These are phyloP conservation scores for Simmondsia chinensis DNA, from an alignment of 148 eudicot species.

Conservation along the genomic window DNA sequence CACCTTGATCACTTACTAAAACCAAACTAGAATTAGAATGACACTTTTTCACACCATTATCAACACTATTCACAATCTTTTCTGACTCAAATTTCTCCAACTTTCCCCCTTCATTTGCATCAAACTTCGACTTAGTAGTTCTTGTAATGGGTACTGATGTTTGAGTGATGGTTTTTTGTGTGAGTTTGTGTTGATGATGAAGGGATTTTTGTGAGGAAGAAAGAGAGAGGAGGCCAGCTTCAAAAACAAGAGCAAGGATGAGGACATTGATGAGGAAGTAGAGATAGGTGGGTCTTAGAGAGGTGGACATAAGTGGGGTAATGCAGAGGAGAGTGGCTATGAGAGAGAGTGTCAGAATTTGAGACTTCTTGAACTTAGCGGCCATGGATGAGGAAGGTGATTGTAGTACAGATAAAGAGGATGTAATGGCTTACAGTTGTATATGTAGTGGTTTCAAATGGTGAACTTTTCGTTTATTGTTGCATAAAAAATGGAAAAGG, in stretches of 20 bases:
- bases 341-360: constrained; percentile 30
- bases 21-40: too few species aligned
- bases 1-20: constrained; percentile 24
- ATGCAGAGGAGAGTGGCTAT: constrained; percentile 27
- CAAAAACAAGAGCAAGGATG: constrained; percentile 35
- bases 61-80: too few species aligned
- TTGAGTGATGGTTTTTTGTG: too few species aligned
- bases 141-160: background rate
- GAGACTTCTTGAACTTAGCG: constrained; percentile 21
- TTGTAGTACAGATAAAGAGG: too few species aligned
- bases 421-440: too few species aligned
- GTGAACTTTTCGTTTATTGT: too few species aligned
- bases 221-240: constrained; percentile 41
- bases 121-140: too few species aligned
- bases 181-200: constrained; percentile 5
- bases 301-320: constrained; percentile 39
- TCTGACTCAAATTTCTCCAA: too few species aligned
- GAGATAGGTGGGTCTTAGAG: constrained; percentile 31
- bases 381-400: too few species aligned
- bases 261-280: constrained; percentile 49
- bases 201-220: constrained; percentile 16
- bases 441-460: too few species aligned
- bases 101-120: too few species aligned
- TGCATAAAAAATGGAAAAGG: too few species aligned
- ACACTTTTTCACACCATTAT: constrained; percentile 30